phyloP scores from a whole-genome alignment of 805 yeast species.

The Starmerella bacillaris region DNA sequence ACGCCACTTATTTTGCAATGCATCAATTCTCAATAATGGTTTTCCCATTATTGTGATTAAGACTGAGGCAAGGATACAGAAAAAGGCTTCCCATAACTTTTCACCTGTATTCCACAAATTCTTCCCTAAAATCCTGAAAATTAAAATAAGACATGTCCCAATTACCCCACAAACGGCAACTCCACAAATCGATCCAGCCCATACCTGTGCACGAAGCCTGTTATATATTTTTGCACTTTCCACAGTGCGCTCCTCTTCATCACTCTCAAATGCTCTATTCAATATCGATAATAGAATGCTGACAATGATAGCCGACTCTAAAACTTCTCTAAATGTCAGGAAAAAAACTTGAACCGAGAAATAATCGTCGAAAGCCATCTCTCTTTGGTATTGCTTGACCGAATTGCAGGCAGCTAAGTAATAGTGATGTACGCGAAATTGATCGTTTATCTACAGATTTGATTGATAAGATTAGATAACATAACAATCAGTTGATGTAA shows the following conservation, averaged over 20 bases:
- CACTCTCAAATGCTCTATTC: slow-evolving; percentile 49
- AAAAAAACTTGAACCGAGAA: slow-evolving; percentile 66
- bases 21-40: slow-evolving; percentile 61
- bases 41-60: slow-evolving; percentile 78
- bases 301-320: slow-evolving; percentile 75
- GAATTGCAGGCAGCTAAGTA: neutral
- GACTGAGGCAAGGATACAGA: slow-evolving; percentile 58
- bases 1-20: slow-evolving; percentile 68
- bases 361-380: slow-evolving; percentile 20
- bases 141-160: slow-evolving; percentile 51
- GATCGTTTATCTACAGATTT: slow-evolving; percentile 5
- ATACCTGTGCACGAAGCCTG: slow-evolving; percentile 46
- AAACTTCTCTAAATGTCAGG: slow-evolving; percentile 72
- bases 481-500: too few relatives aligned
- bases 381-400: neutral
- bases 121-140: slow-evolving; percentile 60
- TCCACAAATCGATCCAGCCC: slow-evolving; percentile 67
- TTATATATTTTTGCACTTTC: slow-evolving; percentile 22
- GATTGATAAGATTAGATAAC: neutral
- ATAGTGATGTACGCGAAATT: neutral
- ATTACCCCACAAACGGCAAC: slow-evolving; percentile 48
- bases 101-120: slow-evolving; percentile 81
- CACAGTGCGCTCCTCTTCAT: slow-evolving; percentile 17
- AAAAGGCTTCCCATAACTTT: slow-evolving; percentile 73
- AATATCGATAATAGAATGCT: slow-evolving; percentile 75